Conservation (phyloP, 169 alveolate genomes). For the Blepharisma undulans region DNA sequence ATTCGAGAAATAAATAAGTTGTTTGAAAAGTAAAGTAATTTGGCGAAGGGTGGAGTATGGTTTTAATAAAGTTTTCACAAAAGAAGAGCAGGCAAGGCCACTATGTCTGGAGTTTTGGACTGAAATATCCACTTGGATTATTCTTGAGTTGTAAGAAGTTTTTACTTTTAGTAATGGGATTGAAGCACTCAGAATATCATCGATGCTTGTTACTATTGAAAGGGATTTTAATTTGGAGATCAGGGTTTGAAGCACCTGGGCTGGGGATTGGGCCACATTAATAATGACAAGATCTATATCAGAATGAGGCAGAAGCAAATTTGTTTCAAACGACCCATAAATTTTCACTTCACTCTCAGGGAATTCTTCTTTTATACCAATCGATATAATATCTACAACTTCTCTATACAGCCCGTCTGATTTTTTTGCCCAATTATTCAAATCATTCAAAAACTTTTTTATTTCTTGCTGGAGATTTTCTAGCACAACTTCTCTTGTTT, state of each 20-base stretch:
- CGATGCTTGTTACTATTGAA: background rate
- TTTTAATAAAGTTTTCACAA: constrained; percentile 59
- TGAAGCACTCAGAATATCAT: constrained; percentile 3
- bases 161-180: constrained; percentile 18
- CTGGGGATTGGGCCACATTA: background rate
- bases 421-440: background rate
- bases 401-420: background rate
- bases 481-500: background rate
- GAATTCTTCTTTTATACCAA: background rate
- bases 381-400: background rate
- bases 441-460: background rate
- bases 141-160: background rate
- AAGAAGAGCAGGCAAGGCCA: constrained; percentile 72
- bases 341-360: constrained; percentile 45
- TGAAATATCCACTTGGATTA: constrained; percentile 65
- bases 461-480: background rate
- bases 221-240: background rate
- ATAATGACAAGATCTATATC: constrained; percentile 55
- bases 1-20: constrained; percentile 28
- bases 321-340: constrained; percentile 69
- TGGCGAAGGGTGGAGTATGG: background rate
- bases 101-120: constrained; percentile 70
- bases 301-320: constrained; percentile 58
- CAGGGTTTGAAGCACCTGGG: background rate
- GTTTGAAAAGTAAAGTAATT: constrained; percentile 2